Conservation (phyloP, 495 filamentous ascomycete genomes). For the Sordaria brevicollis region DNA sequence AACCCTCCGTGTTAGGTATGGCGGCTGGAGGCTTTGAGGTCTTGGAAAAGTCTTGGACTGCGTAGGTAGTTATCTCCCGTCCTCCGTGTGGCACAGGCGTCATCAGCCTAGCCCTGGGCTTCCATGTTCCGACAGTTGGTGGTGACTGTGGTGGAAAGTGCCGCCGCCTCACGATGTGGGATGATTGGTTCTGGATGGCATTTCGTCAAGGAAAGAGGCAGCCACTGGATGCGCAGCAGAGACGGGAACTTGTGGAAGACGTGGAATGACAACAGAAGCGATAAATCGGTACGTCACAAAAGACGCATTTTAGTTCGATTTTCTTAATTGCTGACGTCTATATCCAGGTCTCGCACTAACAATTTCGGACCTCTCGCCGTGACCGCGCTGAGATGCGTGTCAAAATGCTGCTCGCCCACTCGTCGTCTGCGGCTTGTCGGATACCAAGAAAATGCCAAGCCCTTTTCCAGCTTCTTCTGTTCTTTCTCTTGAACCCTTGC, state of each 20-base stretch:
- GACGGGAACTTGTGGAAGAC: background rate
- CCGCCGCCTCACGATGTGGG: background rate
- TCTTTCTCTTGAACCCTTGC: background rate
- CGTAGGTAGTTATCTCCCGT: background rate
- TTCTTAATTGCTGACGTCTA: background rate
- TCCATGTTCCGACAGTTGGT: background rate
- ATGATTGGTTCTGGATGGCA: background rate
- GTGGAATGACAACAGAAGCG: background rate
- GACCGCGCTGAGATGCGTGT: background rate
- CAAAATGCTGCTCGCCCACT: background rate
- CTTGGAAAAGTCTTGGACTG: background rate
- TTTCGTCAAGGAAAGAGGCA: background rate
- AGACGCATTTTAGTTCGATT: background rate
- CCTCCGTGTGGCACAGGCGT: background rate
- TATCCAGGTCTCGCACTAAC: background rate
- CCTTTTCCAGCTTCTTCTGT: background rate
- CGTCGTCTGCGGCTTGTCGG: background rate
- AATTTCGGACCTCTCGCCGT: background rate
- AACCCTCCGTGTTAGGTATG: background rate
- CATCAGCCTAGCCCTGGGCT: background rate
- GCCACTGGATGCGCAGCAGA: background rate
- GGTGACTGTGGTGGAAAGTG: background rate
- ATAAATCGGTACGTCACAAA: background rate
- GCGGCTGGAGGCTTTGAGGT: background rate
- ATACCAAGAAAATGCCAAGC: background rate